Evolutionary conservation across 1,139 yeast genomes (phyloP).

Genomic region (Sugiyamaella japonica): DNA sequence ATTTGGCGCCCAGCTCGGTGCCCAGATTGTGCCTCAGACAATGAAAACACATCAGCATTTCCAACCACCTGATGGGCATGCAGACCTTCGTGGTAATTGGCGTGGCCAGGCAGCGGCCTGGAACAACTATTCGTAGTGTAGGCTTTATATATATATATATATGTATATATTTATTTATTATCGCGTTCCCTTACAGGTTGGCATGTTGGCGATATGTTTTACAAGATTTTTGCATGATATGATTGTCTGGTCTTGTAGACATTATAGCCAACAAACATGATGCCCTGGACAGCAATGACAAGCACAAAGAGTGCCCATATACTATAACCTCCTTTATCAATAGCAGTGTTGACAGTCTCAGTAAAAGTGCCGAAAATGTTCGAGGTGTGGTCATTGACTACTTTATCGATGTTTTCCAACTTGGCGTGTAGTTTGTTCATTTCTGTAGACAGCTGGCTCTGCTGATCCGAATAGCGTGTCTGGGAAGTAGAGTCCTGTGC

Average conservation of each 20-base stretch:
- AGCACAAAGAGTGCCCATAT: slow-evolving; percentile 34
- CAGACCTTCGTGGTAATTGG: slow-evolving; percentile 21
- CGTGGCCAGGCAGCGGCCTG: slow-evolving; percentile 31
- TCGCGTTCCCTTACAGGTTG: neutral
- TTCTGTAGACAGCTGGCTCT: slow-evolving; percentile 26
- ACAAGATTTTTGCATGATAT: slow-evolving; percentile 38
- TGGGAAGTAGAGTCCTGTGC: slow-evolving; percentile 14
- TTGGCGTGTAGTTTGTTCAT: slow-evolving; percentile 28
- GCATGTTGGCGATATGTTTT: neutral
- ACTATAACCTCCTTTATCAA: slow-evolving; percentile 35
- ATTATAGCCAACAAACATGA: slow-evolving; percentile 33
- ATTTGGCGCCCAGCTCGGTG: neutral
- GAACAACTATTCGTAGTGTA: slow-evolving; percentile 25
- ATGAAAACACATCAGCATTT: slow-evolving; percentile 2
- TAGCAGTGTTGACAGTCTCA: slow-evolving; percentile 34
- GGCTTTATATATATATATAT: neutral
- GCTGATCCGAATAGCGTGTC: slow-evolving; percentile 21
- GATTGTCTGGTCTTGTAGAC: slow-evolving; percentile 35
- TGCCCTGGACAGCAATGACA: slow-evolving; percentile 35
- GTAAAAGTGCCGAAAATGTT: slow-evolving; percentile 34
- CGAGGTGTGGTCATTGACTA: slow-evolving; percentile 34
- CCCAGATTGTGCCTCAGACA: neutral
- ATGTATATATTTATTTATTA: neutral
- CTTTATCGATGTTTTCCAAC: slow-evolving; percentile 29
- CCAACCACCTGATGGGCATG: neutral